Evolutionary conservation across 495 filamentous ascomycete species (phyloP).

Genomic region (Lindgomyces ingoldianus): DNA sequence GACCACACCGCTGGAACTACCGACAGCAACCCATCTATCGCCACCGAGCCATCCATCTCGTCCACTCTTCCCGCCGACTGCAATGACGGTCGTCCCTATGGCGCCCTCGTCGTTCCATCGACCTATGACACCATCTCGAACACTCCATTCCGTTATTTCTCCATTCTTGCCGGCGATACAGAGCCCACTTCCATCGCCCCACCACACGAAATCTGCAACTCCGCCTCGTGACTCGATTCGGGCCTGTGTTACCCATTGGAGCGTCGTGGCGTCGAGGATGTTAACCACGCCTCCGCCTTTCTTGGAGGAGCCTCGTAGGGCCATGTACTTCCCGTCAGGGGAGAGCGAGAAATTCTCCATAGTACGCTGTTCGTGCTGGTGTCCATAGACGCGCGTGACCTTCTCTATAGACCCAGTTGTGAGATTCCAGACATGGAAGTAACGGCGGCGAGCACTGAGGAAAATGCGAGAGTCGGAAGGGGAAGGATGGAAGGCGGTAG

Average conservation of each 20-base stretch:
- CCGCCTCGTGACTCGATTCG: conserved; percentile 79
- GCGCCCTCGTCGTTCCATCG: conserved; percentile 91
- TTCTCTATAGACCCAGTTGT: conserved; percentile 78
- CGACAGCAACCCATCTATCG: conserved; percentile 85
- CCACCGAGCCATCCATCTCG: conserved; percentile 66
- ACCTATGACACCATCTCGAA: conserved; percentile 64
- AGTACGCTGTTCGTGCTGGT: conserved; percentile 77
- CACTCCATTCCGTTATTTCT: conserved; percentile 88
- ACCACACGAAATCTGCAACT: conserved; percentile 89
- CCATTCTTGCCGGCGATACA: conserved; percentile 80
- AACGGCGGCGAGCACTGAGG: conserved; percentile 80
- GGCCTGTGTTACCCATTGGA: conserved; percentile 86
- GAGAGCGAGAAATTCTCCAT: conserved; percentile 89
- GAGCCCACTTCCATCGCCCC: conserved; percentile 75
- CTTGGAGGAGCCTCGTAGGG: conserved; percentile 69
- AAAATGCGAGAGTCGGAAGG: conserved; percentile 66
- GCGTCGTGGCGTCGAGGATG: conserved; percentile 73
- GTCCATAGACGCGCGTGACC: conserved; percentile 71
- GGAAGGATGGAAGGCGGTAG: conserved; percentile 70
- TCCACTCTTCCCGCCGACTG: conserved; percentile 64
- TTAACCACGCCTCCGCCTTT: conserved; percentile 89
- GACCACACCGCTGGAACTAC: conserved; percentile 79
- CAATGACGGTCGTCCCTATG: conserved; percentile 78
- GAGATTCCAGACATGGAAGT: conserved; percentile 94
- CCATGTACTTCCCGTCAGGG: conserved; percentile 83